Base-by-base conservation (phyloP, 2,329 filamentous ascomycete genomes). In the Elsinoe australis region DNA sequence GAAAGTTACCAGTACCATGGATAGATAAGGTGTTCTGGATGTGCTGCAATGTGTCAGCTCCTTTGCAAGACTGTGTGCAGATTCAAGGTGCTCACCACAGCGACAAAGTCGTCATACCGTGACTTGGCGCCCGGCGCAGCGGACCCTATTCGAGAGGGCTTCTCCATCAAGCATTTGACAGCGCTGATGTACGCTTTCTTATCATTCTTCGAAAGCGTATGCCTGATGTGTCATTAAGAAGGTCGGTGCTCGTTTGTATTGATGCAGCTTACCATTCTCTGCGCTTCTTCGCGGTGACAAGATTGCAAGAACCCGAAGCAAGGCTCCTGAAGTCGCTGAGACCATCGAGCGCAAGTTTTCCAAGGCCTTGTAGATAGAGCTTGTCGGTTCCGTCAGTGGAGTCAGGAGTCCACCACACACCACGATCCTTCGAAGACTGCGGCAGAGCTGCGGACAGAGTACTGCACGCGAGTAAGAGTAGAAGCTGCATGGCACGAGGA, bases 41-140 rank as follows among this genome's bases (percentile, higher is more conserved):
- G 45, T 59, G 57, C 6, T 48, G 19, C 9, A n/a, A 3, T 34
- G 44, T 21, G 17, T 8, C 7, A 15, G 14, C 6, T 7, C 17
- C n/a, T n/a, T n/a, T n/a, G n/a, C 7, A 15, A 24, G 15, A n/a
- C n/a, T 10, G 15, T 3, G 3, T 34, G 26, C 7, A 29, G n/a
- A n/a, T n/a, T n/a, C n/a, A n/a, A n/a, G n/a, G n/a, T n/a, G n/a
- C 45, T 29, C 31, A 48, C 45, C 5, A 54, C 49, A 1, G 53
- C 59, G 4, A 60, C 54, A 21, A 60, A 62, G 48, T 62, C 60
- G 34, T 62, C 60, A 39, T 54, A 61, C 33, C 60, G 51, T 17
- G 35, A 56, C 34, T 53, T 55, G 3, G 57, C 60, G 10, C 59
- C 60, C 3, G 57, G 59, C 10, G 38, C 44, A 18, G 29, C 31